Percentiles rank a stretch among this genome's conserved stretches.
Conservation (phyloP, 495 filamentous ascomycete species). For the Friedmanniomyces endolithicus region DNA sequence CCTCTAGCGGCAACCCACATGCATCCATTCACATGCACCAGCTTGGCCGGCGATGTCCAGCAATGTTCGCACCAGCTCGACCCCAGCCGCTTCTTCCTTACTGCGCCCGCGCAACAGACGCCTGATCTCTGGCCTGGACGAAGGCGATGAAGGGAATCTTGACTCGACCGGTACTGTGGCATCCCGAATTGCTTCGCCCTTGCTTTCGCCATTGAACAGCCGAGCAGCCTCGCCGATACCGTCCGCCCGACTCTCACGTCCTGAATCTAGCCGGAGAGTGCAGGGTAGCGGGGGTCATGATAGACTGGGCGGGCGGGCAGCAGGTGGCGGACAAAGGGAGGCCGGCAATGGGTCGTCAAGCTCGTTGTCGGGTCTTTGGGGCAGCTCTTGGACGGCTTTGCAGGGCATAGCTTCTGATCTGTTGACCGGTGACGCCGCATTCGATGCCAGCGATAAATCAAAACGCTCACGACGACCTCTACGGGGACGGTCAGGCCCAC, state of each 20-base stretch:
- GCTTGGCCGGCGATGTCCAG: conserved; percentile 13
- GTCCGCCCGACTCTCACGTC: conserved; percentile 21
- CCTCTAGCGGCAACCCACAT: background rate
- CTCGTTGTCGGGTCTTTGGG: conserved; percentile 18
- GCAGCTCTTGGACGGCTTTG: conserved; percentile 32
- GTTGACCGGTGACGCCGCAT: conserved; percentile 27
- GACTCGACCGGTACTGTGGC: background rate
- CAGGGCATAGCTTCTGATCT: conserved; percentile 34
- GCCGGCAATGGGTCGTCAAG: conserved; percentile 12
- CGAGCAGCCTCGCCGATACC: conserved; percentile 28
- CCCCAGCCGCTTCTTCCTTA: conserved; percentile 18
- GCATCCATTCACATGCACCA: conserved; percentile 12
- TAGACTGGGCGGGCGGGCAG: background rate
- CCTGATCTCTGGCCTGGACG: conserved; percentile 31
- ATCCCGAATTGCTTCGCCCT: conserved; percentile 12
- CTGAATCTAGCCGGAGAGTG: conserved; percentile 6
- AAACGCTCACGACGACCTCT: conserved; percentile 35
- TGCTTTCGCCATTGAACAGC: conserved; percentile 25
- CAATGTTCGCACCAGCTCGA: conserved; percentile 15
- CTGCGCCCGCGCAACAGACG: conserved; percentile 28
- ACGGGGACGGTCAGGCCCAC: conserved; percentile 4
- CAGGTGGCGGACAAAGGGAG: conserved; percentile 3
- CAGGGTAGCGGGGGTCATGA: conserved; percentile 9
- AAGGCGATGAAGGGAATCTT: conserved; percentile 17
- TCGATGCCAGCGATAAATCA: conserved; percentile 23